Percentiles rank a stretch among this genome's conserved stretches.
Evolutionary conservation across 2,329 filamentous ascomycete genomes (phyloP).

Genomic region (Hypoxylon sp.): DNA sequence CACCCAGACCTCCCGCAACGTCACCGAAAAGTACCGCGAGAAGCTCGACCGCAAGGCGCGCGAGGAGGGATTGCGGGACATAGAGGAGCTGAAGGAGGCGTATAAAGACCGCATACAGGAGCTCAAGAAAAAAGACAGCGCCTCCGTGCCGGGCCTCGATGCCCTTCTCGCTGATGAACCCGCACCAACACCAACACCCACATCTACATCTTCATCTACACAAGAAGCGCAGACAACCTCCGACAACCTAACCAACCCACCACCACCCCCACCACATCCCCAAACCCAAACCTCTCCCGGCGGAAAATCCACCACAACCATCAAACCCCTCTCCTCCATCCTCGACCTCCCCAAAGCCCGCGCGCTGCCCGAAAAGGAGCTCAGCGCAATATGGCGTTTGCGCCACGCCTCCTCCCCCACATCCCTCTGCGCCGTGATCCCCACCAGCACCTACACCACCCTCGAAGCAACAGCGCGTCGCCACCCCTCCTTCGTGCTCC

Average conservation of each 20-base stretch:
- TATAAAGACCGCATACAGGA: slow-evolving; percentile 87
- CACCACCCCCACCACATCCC: slow-evolving; percentile 37
- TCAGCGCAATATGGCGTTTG: slow-evolving; percentile 90
- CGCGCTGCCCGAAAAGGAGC: slow-evolving; percentile 81
- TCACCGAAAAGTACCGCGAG: slow-evolving; percentile 87
- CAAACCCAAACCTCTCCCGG: slow-evolving; percentile 29
- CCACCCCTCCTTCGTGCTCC: slow-evolving; percentile 92
- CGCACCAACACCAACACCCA: slow-evolving; percentile 51
- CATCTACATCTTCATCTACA: no score
- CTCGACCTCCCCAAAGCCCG: slow-evolving; percentile 85
- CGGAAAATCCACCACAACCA: slow-evolving; percentile 41
- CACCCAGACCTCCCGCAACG: slow-evolving; percentile 74
- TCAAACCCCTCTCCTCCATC: slow-evolving; percentile 66
- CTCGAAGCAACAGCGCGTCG: slow-evolving; percentile 79
- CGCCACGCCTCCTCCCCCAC: slow-evolving; percentile 81
- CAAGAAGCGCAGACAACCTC: slow-evolving; percentile 56
- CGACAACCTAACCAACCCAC: slow-evolving; percentile 17
- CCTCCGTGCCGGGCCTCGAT: slow-evolving; percentile 59
- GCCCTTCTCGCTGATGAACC: slow-evolving; percentile 52
- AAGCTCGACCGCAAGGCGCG: slow-evolving; percentile 89
- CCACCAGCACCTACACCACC: slow-evolving; percentile 77
- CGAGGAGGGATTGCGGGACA: slow-evolving; percentile 76
- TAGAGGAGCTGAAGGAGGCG: slow-evolving; percentile 82
- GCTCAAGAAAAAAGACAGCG: slow-evolving; percentile 77
- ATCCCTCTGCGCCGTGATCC: slow-evolving; percentile 88